Evolutionary conservation across 306 rosid species (phyloP).

Genomic region (Psophocarpus tetragonolobus): DNA sequence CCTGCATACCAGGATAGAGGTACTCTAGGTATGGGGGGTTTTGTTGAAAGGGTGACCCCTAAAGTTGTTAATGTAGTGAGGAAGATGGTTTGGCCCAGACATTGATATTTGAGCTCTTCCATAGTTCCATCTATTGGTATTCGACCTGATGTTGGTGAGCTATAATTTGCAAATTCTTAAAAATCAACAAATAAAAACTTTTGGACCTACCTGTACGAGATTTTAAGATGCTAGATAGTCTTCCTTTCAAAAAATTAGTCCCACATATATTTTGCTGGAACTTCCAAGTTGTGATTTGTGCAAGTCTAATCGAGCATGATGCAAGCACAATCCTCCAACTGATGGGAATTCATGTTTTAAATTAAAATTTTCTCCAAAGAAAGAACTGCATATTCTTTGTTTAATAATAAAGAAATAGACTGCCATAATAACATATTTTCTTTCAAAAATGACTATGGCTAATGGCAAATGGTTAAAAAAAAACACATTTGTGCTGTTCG

Average conservation of each 20-base stretch:
- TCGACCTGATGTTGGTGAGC: slow-evolving; percentile 51
- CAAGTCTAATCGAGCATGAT: neutral
- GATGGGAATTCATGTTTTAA: neutral
- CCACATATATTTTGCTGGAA: neutral
- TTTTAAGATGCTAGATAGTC: slow-evolving; percentile 28
- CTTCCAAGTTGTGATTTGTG: neutral
- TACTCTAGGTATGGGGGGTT: slow-evolving; percentile 86
- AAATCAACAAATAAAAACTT: slow-evolving; percentile 3
- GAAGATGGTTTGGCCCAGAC: slow-evolving; percentile 77
- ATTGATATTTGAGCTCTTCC: slow-evolving; percentile 66
- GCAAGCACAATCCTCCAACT: neutral
- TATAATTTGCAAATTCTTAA: slow-evolving; percentile 55
- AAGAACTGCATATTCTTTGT: neutral
- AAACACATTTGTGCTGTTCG: neutral
- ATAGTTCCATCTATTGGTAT: slow-evolving; percentile 57
- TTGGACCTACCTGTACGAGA: neutral
- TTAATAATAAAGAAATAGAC: neutral
- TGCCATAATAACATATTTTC: neutral
- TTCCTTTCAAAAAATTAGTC: slow-evolving; percentile 7
- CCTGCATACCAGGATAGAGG: slow-evolving; percentile 84
- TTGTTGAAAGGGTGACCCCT: slow-evolving; percentile 80
- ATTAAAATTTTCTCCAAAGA: slow-evolving; percentile 10
- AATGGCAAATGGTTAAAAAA: neutral
- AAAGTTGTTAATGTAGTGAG: slow-evolving; percentile 78
- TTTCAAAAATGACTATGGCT: slow-evolving; percentile 6